These are phyloP conservation scores for Mortierella alpina DNA, from an alignment of 192 early-diverging fungal genomes.

Conservation along the genomic window DNA sequence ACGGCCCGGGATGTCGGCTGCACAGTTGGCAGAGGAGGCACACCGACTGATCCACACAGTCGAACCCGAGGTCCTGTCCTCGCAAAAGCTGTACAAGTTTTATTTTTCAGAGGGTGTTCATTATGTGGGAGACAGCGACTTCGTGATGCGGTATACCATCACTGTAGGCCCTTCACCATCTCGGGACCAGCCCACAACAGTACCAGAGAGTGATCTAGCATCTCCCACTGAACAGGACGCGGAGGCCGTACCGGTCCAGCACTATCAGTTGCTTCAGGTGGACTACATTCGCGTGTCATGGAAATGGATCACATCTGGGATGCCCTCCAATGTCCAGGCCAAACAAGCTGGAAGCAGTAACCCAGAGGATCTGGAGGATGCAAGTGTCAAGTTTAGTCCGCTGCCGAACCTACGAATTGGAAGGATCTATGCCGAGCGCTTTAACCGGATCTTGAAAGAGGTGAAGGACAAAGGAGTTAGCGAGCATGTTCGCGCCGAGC, in stretches of 20 bases:
- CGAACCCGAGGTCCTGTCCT: constrained; percentile 21
- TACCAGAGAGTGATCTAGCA: background rate
- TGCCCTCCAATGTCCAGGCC: background rate
- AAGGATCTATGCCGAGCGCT: constrained; percentile 29
- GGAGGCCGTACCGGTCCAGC: background rate
- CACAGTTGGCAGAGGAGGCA: constrained; percentile 22
- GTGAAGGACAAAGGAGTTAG: constrained; percentile 9
- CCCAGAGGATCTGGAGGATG: constrained; percentile 8
- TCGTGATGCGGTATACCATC: constrained; percentile 39
- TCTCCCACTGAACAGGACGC: background rate
- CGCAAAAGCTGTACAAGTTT: constrained; percentile 43
- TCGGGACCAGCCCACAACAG: background rate
- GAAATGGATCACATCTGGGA: constrained; percentile 33
- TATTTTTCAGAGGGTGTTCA: constrained; percentile 19
- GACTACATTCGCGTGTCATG: constrained; percentile 46
- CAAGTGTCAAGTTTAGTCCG: background rate
- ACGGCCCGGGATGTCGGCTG: constrained; percentile 6
- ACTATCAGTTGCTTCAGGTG: constrained; percentile 9
- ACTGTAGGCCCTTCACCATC: background rate
- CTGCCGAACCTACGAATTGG: constrained; percentile 32
- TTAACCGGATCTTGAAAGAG: constrained; percentile 21
- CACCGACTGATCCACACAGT: constrained; percentile 17
- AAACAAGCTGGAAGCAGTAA: background rate
- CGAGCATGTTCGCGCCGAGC: constrained; percentile 19
- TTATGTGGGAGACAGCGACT: constrained; percentile 34